These are phyloP conservation scores for Psidium friedrichsthalianum DNA, from an alignment of 345 rosid species.

Conservation along the genomic window DNA sequence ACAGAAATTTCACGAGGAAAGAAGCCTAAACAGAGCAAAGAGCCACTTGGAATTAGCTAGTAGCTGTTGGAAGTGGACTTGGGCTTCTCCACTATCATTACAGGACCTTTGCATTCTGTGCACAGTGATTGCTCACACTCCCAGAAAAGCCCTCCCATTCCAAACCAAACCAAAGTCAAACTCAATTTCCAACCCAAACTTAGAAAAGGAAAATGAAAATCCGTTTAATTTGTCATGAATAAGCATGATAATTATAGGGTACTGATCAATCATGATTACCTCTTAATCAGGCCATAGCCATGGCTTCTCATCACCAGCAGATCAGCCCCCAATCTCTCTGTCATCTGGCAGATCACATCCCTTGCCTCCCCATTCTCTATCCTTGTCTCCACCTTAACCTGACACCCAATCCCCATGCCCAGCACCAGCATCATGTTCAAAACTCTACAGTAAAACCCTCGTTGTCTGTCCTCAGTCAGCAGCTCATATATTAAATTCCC, in stretches of 20 bases:
- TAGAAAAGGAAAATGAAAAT: neutral
- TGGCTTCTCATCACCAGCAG: conserved; percentile 55
- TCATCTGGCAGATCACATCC: conserved; percentile 48
- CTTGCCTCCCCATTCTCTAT: conserved; percentile 43
- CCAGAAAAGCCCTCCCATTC: conserved; percentile 33
- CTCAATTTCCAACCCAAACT: neutral
- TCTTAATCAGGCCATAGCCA: conserved; percentile 50
- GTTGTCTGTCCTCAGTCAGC: neutral
- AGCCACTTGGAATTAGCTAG: neutral
- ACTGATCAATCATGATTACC: conserved; percentile 6
- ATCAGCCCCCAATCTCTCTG: conserved; percentile 30
- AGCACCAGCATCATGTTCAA: neutral
- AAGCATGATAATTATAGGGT: neutral
- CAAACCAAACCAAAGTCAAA: neutral
- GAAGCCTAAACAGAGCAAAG: neutral
- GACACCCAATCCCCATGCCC: neutral
- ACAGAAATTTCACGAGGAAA: neutral
- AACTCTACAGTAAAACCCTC: neutral
- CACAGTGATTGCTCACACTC: conserved; percentile 64
- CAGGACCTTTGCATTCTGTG: conserved; percentile 51
- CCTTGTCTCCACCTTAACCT: conserved; percentile 39
- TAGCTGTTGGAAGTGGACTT: conserved; percentile 3
- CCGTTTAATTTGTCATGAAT: neutral
- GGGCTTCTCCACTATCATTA: conserved; percentile 53
- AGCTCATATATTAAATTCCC: neutral